A percentile compares a stretch with the other conserved stretches of the same genome.
phyloP scores from a whole-genome alignment of 1,139 yeast species.

The Blastobotrys capitulatus region DNA sequence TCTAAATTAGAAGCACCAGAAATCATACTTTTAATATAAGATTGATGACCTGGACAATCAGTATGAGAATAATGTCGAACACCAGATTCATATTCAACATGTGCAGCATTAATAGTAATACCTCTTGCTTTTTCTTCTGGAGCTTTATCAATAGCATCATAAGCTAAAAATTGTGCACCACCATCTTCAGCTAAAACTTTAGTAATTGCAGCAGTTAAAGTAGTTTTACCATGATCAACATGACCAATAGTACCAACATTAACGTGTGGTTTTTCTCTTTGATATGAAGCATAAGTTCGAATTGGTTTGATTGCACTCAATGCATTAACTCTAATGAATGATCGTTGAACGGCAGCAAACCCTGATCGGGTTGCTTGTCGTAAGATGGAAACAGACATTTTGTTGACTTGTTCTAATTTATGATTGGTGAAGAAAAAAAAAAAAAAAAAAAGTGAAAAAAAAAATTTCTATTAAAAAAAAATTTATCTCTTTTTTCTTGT shows the following conservation, averaged over 20 bases:
- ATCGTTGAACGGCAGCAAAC: not conserved
- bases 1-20: constrained; percentile 99
- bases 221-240: constrained; percentile 98
- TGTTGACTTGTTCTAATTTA: no score
- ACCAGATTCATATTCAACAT: constrained; percentile 89
- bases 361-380: not conserved
- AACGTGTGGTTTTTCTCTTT: constrained; percentile 72
- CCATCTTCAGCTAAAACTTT: constrained; percentile 84
- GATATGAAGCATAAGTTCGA: constrained; percentile 25
- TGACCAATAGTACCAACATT: constrained; percentile 96
- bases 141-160: constrained; percentile 91
- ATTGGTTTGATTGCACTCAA: not conserved
- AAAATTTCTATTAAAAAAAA: not conserved
- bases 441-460: not conserved
- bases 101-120: constrained; percentile 96
- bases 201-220: constrained; percentile 97
- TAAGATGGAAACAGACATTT: not conserved
- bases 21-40: constrained; percentile 97
- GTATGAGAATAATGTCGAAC: constrained; percentile 87
- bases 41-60: constrained; percentile 99
- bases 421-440: not conserved
- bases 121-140: constrained; percentile 99
- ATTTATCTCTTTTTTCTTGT: no score
- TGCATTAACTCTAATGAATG: not conserved
- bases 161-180: constrained; percentile 91